Base-by-base conservation (phyloP, 2,329 filamentous ascomycete species). In the Penicillium expansum region DNA sequence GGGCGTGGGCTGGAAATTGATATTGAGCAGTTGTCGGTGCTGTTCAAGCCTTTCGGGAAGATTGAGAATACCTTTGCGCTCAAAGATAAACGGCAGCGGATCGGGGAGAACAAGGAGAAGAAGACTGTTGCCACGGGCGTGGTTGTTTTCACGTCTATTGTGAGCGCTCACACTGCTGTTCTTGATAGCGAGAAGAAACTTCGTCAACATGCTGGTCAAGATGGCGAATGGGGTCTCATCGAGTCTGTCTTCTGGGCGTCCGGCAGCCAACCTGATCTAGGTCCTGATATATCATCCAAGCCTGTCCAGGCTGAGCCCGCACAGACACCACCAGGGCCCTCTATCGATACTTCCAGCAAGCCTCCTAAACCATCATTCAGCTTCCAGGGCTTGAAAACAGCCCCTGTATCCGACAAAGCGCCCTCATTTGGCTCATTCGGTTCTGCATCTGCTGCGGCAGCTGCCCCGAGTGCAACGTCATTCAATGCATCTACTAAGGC, bases 111-210 rank as follows among this genome's bases (percentile, higher is more conserved):
- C 54, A 79, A 79, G 56, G 79, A 82, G 61, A 82, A 82, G 62
- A 80, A 79, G 55, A 70, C 78, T 2, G 71, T 82, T 53, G 81
- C 78, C 5, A 82, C 77, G 1, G 83, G 79, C 0, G 78, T 85
- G 44, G 72, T 87, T 14, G 77, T 86, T 14, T 87, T 81, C 69
- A 72, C 75, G 4, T 84, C 83, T 4, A 78, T 86, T 35, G 81
- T 85, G 47, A 78, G 81, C 52, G 83, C 84, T 0, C 80, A 85
- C 64, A 77, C 81, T 4, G 83, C 83, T 9, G 80, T 86, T 3
- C 66, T 78, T 41, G 82, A 85, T 60, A 77, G 75, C 51, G 73
- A 75, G 53, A 77, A 75, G 53, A 73, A 66, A 48, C 60, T 63
- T 51, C 57, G 62, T 35, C 61, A 67, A 29, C 58, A 54, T 29